phyloP scores from a whole-genome alignment of 2,329 filamentous ascomycete species.

The Aspergillus costaricaensis region DNA sequence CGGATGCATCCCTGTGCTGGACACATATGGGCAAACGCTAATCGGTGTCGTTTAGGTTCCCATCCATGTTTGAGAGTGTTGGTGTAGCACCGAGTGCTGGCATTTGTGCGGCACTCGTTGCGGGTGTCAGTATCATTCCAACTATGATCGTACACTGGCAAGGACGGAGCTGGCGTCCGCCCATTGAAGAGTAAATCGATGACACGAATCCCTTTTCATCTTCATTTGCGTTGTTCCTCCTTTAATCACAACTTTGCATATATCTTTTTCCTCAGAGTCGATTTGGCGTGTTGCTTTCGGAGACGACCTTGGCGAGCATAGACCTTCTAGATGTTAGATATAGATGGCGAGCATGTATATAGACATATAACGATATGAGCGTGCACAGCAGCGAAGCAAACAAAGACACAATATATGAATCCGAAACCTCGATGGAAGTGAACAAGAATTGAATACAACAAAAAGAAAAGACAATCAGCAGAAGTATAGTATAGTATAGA shows the following conservation, averaged over 20 bases:
- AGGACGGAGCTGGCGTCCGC: constrained; percentile 28
- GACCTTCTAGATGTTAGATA: constrained; percentile 6
- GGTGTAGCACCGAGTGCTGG: constrained; percentile 35
- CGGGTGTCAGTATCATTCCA: constrained; percentile 35
- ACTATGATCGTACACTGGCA: constrained; percentile 34
- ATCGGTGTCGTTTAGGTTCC: constrained; percentile 30
- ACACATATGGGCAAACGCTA: constrained; percentile 12
- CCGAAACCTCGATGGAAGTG: no score
- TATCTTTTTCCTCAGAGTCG: background rate
- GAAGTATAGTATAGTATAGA: no score
- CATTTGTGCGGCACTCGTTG: constrained; percentile 33
- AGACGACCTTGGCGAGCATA: background rate
- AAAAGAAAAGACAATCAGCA: no score
- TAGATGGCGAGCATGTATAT: constrained; percentile 2
- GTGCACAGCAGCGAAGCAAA: background rate
- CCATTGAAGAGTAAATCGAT: background rate
- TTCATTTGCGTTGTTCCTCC: background rate
- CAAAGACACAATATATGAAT: background rate
- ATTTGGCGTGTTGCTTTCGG: background rate
- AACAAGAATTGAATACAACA: no score
- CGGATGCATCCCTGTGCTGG: background rate
- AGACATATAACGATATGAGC: background rate
- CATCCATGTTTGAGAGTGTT: constrained; percentile 38
- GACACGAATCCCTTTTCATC: background rate
- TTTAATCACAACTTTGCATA: background rate